phyloP scores from a whole-genome alignment of 768 basidiomycete genomes.

The Amanita muscaria region DNA sequence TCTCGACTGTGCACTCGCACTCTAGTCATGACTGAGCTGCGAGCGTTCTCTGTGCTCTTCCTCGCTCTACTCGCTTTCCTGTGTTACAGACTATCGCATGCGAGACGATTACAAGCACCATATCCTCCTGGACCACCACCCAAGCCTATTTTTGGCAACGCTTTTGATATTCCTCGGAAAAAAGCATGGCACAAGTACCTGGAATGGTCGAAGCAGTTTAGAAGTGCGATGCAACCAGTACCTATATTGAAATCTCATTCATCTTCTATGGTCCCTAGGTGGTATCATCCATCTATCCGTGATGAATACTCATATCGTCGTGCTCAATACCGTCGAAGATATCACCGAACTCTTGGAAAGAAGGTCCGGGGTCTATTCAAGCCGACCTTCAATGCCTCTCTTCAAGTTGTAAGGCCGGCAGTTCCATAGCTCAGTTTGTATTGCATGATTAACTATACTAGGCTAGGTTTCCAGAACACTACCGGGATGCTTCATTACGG shows the following conservation, averaged over 20 bases:
- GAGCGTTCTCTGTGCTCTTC: no score
- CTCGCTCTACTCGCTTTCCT: no score
- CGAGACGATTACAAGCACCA: not conserved
- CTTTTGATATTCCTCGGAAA: not conserved
- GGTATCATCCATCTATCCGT: slow-evolving; percentile 7
- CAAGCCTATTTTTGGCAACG: slow-evolving; percentile 1
- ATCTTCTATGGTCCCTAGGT: not conserved
- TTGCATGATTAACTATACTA: not conserved
- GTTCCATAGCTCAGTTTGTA: not conserved
- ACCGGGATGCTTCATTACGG: not conserved
- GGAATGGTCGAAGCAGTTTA: slow-evolving; percentile 1
- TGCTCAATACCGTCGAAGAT: slow-evolving; percentile 7
- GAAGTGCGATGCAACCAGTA: not conserved
- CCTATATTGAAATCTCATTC: no score
- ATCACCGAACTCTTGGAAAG: slow-evolving; percentile 10
- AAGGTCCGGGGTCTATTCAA: slow-evolving; percentile 13
- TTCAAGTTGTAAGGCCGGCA: slow-evolving; percentile 13
- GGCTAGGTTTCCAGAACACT: not conserved
- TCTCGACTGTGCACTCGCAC: no score
- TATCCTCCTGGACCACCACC: slow-evolving; percentile 4
- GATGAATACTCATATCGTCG: slow-evolving; percentile 1
- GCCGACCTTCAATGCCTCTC: slow-evolving; percentile 15
- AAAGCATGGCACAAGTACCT: slow-evolving; percentile 2
- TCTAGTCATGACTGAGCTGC: no score
- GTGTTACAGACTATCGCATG: not conserved